Conservation (phyloP, 2,329 filamentous ascomycete species). For the Fonsecaea pedrosoi region DNA sequence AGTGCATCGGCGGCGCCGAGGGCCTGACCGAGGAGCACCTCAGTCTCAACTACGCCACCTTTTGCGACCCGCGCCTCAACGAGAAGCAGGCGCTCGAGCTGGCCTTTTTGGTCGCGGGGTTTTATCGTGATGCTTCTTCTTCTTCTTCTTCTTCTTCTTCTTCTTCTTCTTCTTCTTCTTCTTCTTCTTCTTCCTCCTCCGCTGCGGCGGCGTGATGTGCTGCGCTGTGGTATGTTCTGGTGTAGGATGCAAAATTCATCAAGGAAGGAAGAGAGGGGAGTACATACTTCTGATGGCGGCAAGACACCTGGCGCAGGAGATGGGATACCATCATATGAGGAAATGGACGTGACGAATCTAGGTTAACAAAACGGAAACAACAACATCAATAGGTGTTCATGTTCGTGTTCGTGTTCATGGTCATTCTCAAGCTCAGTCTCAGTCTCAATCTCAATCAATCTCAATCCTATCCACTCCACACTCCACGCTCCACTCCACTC, state of each 20-base stretch:
- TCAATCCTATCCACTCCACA: not conserved
- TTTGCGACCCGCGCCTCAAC: constrained; percentile 93
- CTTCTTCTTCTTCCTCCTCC: too few relatives aligned
- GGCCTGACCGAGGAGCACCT: constrained; percentile 87
- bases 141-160: too few relatives aligned
- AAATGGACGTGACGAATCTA: not conserved
- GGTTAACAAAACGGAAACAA: not conserved
- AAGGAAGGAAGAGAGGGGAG: too few relatives aligned
- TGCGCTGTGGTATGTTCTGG: too few relatives aligned
- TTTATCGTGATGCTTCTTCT: constrained; percentile 62
- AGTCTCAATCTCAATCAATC: not conserved
- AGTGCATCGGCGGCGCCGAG: constrained; percentile 90
- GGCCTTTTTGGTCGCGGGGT: constrained; percentile 89
- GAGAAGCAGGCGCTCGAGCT: constrained; percentile 97
- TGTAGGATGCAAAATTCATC: too few relatives aligned
- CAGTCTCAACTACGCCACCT: constrained; percentile 89
- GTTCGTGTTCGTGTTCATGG: not conserved
- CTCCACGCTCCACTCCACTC: too few relatives aligned
- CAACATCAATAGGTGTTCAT: not conserved
- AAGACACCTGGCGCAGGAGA: too few relatives aligned
- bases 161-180: too few relatives aligned
- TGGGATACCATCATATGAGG: not conserved
- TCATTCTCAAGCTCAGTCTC: not conserved
- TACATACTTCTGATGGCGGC: too few relatives aligned
- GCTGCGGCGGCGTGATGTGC: not conserved